Conservation (phyloP, 2,329 filamentous ascomycete genomes). For the Cercospora sp. region DNA sequence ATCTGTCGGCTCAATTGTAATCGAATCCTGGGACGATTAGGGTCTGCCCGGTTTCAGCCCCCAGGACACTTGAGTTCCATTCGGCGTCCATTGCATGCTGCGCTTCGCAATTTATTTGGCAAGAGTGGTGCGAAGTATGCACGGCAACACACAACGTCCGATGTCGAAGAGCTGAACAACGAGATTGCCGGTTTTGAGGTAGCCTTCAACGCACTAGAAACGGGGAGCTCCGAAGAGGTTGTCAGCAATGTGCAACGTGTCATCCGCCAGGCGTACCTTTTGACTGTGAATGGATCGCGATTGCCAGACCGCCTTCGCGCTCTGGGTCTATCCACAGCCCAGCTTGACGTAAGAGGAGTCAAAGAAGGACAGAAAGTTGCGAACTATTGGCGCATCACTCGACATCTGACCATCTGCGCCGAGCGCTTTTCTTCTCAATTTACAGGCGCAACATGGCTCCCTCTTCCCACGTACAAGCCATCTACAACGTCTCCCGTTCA, state of each 20-base stretch:
- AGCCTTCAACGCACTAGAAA: background rate
- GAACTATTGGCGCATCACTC: background rate
- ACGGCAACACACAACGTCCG: background rate
- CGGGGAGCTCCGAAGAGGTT: background rate
- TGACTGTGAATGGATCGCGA: background rate
- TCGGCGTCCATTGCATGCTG: background rate
- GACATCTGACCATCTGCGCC: background rate
- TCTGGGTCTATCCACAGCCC: background rate
- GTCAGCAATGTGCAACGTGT: background rate
- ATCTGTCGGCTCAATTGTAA: background rate
- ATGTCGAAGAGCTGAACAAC: background rate
- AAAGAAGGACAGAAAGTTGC: background rate
- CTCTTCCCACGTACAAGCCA: background rate
- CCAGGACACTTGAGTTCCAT: background rate
- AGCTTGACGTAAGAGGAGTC: background rate
- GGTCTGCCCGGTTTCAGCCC: background rate
- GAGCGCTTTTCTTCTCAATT: background rate
- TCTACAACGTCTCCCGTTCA: background rate
- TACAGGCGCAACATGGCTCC: background rate
- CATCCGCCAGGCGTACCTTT: background rate
- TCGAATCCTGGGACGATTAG: background rate
- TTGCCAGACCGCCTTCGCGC: background rate
- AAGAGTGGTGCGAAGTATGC: background rate
- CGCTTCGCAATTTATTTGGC: background rate
- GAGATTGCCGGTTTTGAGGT: background rate